phyloP scores from a whole-genome alignment of 176 grass and related monocot species.

The Carex cristatella region DNA sequence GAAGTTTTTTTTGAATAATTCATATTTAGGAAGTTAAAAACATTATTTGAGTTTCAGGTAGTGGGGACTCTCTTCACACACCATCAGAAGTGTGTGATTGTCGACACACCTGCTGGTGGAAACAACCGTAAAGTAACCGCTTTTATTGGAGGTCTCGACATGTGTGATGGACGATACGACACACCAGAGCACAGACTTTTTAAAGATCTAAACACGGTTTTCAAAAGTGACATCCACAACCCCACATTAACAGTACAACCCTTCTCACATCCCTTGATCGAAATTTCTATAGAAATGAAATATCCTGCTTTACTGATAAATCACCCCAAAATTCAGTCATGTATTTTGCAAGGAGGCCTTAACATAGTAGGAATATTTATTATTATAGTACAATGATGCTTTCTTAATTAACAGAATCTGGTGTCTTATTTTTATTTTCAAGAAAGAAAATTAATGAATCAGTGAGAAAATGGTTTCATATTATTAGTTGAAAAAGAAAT shows the following conservation, averaged over 20 bases:
- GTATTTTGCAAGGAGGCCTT: background rate
- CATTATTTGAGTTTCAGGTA: conserved; percentile 40
- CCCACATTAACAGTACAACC: conserved; percentile 67
- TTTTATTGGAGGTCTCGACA: conserved; percentile 91
- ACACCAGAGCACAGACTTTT: conserved; percentile 88
- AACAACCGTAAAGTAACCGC: conserved; percentile 92
- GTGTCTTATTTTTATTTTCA: background rate
- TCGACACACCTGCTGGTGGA: conserved; percentile 68
- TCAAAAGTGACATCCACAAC: conserved; percentile 81
- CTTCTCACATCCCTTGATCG: background rate
- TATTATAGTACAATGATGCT: background rate
- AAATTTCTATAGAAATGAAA: background rate
- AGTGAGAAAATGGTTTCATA: background rate
- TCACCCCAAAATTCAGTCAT: background rate
- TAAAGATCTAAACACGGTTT: conserved; percentile 60
- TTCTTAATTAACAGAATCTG: background rate
- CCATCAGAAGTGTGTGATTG: conserved; percentile 95
- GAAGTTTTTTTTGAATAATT: background rate
- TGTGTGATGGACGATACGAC: conserved; percentile 94
- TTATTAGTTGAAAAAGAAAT: background rate
- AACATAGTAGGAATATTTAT: background rate
- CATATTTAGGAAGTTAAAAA: background rate
- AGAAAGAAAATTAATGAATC: background rate
- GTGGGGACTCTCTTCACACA: conserved; percentile 93
- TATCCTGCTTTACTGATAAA: background rate